Percentiles rank a stretch among this genome's conserved stretches.
Evolutionary conservation across 2,329 filamentous ascomycete species (phyloP).

Genomic region (Ampelomyces quisqualis): DNA sequence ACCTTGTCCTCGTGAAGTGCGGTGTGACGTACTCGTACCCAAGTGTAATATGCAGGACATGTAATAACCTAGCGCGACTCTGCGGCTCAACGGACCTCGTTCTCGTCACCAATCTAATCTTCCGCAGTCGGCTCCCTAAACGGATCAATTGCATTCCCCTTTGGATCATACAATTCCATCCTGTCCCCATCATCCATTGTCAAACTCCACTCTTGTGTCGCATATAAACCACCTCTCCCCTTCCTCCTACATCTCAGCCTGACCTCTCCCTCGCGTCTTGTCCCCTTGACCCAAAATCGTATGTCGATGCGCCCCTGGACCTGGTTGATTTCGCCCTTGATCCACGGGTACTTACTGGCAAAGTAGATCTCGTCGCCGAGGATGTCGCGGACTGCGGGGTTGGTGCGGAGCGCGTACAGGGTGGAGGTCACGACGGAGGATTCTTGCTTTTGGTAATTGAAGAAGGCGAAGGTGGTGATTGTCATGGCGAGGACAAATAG

Average conservation of each 20-base stretch:
- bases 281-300: slow-evolving; percentile 81
- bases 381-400: slow-evolving; percentile 68
- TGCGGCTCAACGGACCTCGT: no score
- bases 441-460: slow-evolving; percentile 99
- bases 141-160: slow-evolving; percentile 58
- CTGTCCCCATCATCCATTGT: slow-evolving; percentile 65
- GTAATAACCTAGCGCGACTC: no score
- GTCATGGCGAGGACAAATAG: slow-evolving; percentile 74
- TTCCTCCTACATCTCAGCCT: slow-evolving; percentile 75
- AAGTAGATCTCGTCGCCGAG: slow-evolving; percentile 71
- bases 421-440: slow-evolving; percentile 79
- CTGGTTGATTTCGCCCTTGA: slow-evolving; percentile 76
- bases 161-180: slow-evolving; percentile 73
- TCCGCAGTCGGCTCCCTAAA: slow-evolving; percentile 52
- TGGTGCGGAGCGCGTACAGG: slow-evolving; percentile 87
- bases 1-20: no score
- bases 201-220: slow-evolving; percentile 89
- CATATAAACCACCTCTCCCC: slow-evolving; percentile 69
- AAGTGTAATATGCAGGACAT: no score
- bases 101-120: no score
- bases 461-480: slow-evolving; percentile 77
- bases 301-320: slow-evolving; percentile 89
- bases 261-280: slow-evolving; percentile 69
- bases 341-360: slow-evolving; percentile 52
- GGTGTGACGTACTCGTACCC: no score